Percentiles rank a stretch among this genome's conserved stretches.
phyloP scores from a whole-genome alignment of 23 red algal genomes.

The Chondrus crispus region DNA sequence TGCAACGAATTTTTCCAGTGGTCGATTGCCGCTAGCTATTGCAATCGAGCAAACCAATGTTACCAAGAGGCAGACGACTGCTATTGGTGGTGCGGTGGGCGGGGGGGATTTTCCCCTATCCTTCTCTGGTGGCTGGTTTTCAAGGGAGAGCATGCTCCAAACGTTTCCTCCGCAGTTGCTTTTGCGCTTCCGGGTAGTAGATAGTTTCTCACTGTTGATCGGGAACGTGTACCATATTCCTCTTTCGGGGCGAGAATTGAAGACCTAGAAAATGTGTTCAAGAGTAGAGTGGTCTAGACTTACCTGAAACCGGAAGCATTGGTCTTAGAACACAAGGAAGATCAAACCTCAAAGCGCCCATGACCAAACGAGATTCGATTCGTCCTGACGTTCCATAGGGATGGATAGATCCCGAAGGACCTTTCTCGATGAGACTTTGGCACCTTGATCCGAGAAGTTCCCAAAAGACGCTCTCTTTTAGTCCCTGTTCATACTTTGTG shows the following conservation, averaged over 20 bases:
- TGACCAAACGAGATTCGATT: neutral
- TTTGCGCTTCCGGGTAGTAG: slow-evolving; percentile 42
- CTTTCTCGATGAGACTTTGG: slow-evolving; percentile 24
- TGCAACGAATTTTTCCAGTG: slow-evolving; percentile 41
- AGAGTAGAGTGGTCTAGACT: slow-evolving; percentile 49
- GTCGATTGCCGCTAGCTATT: slow-evolving; percentile 31
- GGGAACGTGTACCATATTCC: slow-evolving; percentile 51
- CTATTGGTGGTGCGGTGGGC: neutral
- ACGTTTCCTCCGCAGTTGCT: neutral
- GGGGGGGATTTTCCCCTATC: slow-evolving; percentile 35
- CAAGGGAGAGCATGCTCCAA: neutral
- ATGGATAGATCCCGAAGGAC: slow-evolving; percentile 35
- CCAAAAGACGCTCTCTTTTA: slow-evolving; percentile 27
- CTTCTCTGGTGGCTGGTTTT: slow-evolving; percentile 43
- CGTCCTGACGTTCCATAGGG: slow-evolving; percentile 26
- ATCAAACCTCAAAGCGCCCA: neutral
- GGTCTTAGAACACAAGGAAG: no score
- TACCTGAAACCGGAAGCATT: slow-evolving; percentile 5
- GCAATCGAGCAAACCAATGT: neutral
- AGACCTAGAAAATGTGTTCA: slow-evolving; percentile 63
- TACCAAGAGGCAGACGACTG: neutral
- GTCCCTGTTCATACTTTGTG: slow-evolving; percentile 40
- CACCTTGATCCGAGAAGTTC: slow-evolving; percentile 20
- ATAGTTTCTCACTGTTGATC: slow-evolving; percentile 56
- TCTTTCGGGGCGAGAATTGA: slow-evolving; percentile 59